Base-by-base conservation (phyloP, 768 basidiomycete genomes). In the Termitomyces sp. region DNA sequence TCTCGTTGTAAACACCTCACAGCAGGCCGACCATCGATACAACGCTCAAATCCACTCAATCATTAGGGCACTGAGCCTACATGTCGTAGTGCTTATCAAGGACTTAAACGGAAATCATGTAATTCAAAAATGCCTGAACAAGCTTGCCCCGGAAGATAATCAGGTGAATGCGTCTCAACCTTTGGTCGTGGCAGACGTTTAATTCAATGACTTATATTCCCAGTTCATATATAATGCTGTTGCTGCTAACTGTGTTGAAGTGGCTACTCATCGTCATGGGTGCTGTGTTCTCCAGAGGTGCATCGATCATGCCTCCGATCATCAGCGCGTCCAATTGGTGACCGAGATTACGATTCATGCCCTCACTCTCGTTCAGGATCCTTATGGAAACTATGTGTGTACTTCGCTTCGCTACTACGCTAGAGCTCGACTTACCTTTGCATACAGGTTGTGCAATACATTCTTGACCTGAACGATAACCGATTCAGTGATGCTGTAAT, bases 181-280 rank as follows among this genome's bases (percentile, higher is more conserved):
- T 40, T 37, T 23, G 32, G 3, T 58, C 40, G 42, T 31, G 54
- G 11, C 25, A 10, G 23, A 23, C 23, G 10, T 41, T 29, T 56
- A n/a, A 52, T 41, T 29, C 54, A n/a, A 52, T 57, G 27, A 17
- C 16, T 19, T 14, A 43, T 53, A n/a, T 45, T 42, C 16, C 5
- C 51, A 95, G 89, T 98, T 98, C 77, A 99, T 99, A 66, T 99
- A 98, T 75, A 98, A 98, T 66, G 96, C 97, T 56, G 96, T 99
- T 35, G 97, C 97, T 27, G 92, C 93, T 34, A 98, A 98, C 74
- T 97, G 97, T 66, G 94, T 99, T 53, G 97, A 99, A 74, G 97
- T 99, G 61, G 97, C 97, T 16, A 96, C 93, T 44, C 93, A 96
- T 68, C 90, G 94, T 60, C 97, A 99, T 67, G 97, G 97, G 16